Evolutionary conservation across 2,329 filamentous ascomycete genomes (phyloP), one percentile per base, ranked within the genome.

Genomic region (Ceratocystis variospora): DNA sequence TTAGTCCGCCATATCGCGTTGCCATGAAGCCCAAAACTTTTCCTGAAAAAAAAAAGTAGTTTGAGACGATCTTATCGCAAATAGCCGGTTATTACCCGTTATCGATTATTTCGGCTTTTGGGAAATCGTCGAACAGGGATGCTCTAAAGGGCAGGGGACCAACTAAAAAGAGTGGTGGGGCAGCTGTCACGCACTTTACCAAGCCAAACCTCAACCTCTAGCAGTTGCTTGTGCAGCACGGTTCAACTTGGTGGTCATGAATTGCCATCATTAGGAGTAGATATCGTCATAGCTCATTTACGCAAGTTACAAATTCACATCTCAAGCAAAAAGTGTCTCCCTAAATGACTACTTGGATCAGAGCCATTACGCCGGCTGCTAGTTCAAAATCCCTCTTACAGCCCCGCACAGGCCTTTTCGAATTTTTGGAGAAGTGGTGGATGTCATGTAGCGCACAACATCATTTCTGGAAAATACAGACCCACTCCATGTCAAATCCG

Each of bases 21-120:
- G 50, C 63, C 63, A 45, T 55, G 31, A 68, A 63, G 6, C 65
- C 55, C 69, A 70, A 70, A 69, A 69, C 68, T 70, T 70, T 70
- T 67, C 68, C 50, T 41, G 19, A 55, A 69, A 67, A 70, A 55
- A 59, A 68, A 45, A 48, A 45, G 59, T 61, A 62, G 64, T 63
- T 41, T 50, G 59, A 46, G 53, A 33, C 19, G 55, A 41, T 59
- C 62, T 69, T 70, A 65, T 67, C 66, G 22, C 6, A 62, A 33
- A 57, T 64, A 65, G 28, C 66, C 66, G 45, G 12, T 2, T 19
- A 55, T 67, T 55, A 65, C 2, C 66, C 66, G 63, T 41, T 67
- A 67, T 67, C 62, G 5, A 19, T 17, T 3, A 19, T 15, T 19
- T 59, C n/a, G 8, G 7, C 17, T 53, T 53, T 53, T 48, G 46